Evolutionary conservation across 768 basidiomycete species (phyloP), one percentile per base, ranked within the genome.

Genomic region (Xerocomus brunneocitrinus): DNA sequence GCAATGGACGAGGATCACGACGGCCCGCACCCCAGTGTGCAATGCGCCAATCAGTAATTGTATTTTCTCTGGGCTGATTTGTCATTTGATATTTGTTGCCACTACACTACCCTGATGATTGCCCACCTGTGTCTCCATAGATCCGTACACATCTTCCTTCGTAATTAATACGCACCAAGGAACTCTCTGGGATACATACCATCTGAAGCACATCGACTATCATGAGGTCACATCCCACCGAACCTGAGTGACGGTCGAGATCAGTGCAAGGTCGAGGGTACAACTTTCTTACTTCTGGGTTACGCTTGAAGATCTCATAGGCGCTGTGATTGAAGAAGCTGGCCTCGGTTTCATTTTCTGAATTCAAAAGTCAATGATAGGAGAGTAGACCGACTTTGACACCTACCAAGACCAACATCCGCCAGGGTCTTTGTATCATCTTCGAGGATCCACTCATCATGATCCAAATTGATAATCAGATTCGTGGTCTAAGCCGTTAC

Each of bases 281-380:
- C 12, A 30, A 12, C 10, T 2, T 0, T n/a, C 58, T 36, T 58
- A 92, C 93, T 75, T 87, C 81, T 13, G 95, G 97, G 67, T 95
- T 78, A 43, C 75, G 59, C 69, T 90, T 90, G 80, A 93, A 99
- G 31, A 71, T 72, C 30, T 91, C 83, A 61, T 98, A 98, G 16
- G 80, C 72, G 41, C 79, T 76, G 28, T 79, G 75, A 61, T 87
- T 86, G 75, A 98, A 98, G 71, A 95, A 87, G 66, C 91, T 94
- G 57, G 95, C 79, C 73, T 99, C 95, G 0, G 90, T 89, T 70
- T 99, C 95, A 66, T 98, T 95, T 70, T 97, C 95, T 98, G 36
- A 8, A 43, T 22, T 38, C 25, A 43, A 30, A 30, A 38, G 25
- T 58, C 19, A 58, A 34, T 31, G 24, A 38, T 12, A 2, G 30